Evolutionary conservation across 352 stramenopile genomes (phyloP).

Genomic region (Phytophthora litchii): DNA sequence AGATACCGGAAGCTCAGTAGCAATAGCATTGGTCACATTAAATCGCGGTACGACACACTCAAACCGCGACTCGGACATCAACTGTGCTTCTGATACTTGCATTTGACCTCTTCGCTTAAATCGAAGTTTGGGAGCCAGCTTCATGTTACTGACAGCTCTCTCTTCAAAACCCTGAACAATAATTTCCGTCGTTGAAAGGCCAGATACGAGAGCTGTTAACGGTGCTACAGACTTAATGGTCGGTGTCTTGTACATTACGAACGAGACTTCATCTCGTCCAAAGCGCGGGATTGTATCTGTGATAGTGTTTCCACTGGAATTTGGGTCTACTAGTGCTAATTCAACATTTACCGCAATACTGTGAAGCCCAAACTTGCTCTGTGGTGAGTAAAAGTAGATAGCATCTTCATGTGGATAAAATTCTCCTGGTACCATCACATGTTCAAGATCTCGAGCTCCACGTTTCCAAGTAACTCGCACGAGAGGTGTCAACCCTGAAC

Average conservation of each 20-base stretch:
- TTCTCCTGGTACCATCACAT: slow-evolving; percentile 56
- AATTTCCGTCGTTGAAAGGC: slow-evolving; percentile 54
- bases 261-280: slow-evolving; percentile 66
- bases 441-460: slow-evolving; percentile 63
- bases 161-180: slow-evolving; percentile 72
- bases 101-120: slow-evolving; percentile 78
- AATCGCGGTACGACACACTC: slow-evolving; percentile 64
- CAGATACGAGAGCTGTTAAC: slow-evolving; percentile 46
- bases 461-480: slow-evolving; percentile 68
- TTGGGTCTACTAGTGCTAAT: slow-evolving; percentile 34
- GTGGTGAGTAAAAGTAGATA: slow-evolving; percentile 78
- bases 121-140: slow-evolving; percentile 52
- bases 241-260: slow-evolving; percentile 73
- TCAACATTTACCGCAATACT: slow-evolving; percentile 71
- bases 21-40: slow-evolving; percentile 52
- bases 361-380: slow-evolving; percentile 76
- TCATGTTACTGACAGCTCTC: slow-evolving; percentile 46
- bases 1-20: slow-evolving; percentile 37
- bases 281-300: slow-evolving; percentile 38
- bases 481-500: slow-evolving; percentile 29
- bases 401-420: slow-evolving; percentile 65
- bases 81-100: slow-evolving; percentile 61
- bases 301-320: background rate
- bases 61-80: slow-evolving; percentile 55
- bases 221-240: slow-evolving; percentile 59